phyloP scores from a whole-genome alignment of 2,329 filamentous ascomycete genomes.

The Penicillium capsulatum region DNA sequence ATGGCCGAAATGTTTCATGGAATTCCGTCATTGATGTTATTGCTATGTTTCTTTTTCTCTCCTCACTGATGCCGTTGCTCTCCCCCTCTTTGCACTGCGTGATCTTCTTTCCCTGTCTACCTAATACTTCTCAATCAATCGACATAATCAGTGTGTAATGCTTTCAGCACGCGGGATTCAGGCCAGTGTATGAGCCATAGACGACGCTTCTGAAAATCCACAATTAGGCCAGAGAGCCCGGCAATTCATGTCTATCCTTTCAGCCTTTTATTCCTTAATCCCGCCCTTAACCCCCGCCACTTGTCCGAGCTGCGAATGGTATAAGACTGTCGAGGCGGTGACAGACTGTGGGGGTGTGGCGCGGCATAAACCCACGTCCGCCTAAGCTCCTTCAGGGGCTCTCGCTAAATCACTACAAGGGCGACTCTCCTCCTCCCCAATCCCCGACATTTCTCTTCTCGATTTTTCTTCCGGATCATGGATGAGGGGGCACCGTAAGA shows the following conservation, averaged over 20 bases:
- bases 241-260: too few relatives aligned
- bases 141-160: constrained; percentile 25
- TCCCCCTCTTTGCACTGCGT: constrained; percentile 16
- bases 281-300: too few relatives aligned
- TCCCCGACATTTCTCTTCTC: constrained; percentile 8
- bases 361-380: constrained; percentile 20
- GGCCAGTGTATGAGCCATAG: too few relatives aligned
- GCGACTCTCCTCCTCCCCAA: constrained; percentile 11
- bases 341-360: constrained; percentile 25
- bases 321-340: too few relatives aligned
- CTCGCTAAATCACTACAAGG: constrained; percentile 27
- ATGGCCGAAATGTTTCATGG: constrained; percentile 32
- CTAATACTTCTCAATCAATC: constrained; percentile 26
- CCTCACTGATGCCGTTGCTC: constrained; percentile 17
- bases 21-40: constrained; percentile 31
- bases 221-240: too few relatives aligned
- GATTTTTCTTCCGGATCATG: constrained; percentile 23
- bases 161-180: background rate
- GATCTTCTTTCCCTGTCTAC: constrained; percentile 18
- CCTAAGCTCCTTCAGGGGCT: constrained; percentile 28
- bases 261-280: too few relatives aligned
- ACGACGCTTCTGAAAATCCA: too few relatives aligned
- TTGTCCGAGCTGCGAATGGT: too few relatives aligned
- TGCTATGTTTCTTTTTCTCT: constrained; percentile 14
- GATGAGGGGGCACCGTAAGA: constrained; percentile 23